Evolutionary conservation across 768 basidiomycete genomes (phyloP).

Genomic region (Phylloporus sp.): DNA sequence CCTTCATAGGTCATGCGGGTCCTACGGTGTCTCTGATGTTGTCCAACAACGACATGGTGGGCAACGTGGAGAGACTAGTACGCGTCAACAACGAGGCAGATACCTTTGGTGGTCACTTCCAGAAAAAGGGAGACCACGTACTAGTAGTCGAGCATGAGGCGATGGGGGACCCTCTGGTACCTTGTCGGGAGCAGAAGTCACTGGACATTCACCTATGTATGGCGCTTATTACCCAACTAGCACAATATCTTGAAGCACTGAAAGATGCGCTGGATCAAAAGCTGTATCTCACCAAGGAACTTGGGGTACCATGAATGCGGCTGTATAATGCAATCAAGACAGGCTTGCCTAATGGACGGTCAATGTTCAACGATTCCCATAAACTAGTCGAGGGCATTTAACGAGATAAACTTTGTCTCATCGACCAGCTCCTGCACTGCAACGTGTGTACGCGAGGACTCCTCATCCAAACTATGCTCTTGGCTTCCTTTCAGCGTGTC

Average conservation of each 20-base stretch:
- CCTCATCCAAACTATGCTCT: background rate
- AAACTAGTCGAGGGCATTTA: slow-evolving; percentile 29
- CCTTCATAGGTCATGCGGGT: slow-evolving; percentile 26
- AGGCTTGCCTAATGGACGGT: too few relatives aligned
- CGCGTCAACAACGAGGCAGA: background rate
- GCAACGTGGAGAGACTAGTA: background rate
- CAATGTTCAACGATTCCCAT: background rate
- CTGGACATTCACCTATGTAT: too few relatives aligned
- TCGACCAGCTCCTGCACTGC: slow-evolving; percentile 11
- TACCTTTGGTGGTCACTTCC: background rate
- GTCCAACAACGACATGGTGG: slow-evolving; percentile 16
- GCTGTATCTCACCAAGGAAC: too few relatives aligned
- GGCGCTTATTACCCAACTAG: too few relatives aligned
- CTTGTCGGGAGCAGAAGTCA: too few relatives aligned
- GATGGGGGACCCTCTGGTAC: too few relatives aligned
- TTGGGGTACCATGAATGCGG: too few relatives aligned
- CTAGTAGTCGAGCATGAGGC: too few relatives aligned
- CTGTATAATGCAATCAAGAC: too few relatives aligned
- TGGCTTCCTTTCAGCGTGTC: slow-evolving; percentile 5
- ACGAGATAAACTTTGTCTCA: slow-evolving; percentile 14
- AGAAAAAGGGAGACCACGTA: too few relatives aligned
- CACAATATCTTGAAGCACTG: too few relatives aligned
- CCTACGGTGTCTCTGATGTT: slow-evolving; percentile 24
- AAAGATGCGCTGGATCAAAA: too few relatives aligned
- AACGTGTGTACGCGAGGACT: background rate